Conservation (phyloP, 768 basidiomycete species). For the Piloderma croceum region DNA sequence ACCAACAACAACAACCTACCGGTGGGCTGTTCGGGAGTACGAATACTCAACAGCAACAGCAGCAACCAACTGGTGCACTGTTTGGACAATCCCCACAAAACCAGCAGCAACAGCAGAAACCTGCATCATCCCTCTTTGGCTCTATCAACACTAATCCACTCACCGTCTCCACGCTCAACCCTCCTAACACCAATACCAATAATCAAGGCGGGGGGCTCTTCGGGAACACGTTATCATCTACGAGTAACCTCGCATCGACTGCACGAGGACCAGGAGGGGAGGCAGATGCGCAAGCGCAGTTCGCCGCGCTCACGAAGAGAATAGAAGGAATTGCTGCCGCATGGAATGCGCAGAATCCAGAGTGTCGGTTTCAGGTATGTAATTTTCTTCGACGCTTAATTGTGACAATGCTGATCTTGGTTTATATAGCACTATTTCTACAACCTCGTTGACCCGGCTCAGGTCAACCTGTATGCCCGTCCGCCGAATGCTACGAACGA, state of each 20-base stretch:
- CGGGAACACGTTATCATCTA: conserved; percentile 1
- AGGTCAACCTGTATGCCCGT: conserved; percentile 61
- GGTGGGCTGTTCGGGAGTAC: conserved; percentile 21
- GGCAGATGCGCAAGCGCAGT: conserved; percentile 55
- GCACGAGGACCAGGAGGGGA: conserved; percentile 22
- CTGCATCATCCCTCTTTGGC: conserved; percentile 25
- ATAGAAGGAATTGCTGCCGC: conserved; percentile 62
- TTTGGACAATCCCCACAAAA: conserved; percentile 23
- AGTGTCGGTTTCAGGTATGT: conserved; percentile 77
- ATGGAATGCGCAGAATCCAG: conserved; percentile 64
- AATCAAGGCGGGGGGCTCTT: not conserved
- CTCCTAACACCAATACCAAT: conserved; percentile 22
- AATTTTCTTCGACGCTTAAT: not conserved
- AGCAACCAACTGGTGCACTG: conserved; percentile 17
- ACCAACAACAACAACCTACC: conserved; percentile 14
- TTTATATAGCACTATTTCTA: conserved; percentile 79
- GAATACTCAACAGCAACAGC: conserved; percentile 22
- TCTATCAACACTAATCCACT: conserved; percentile 22
- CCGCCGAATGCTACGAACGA: conserved; percentile 71
- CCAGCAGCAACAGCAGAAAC: conserved; percentile 19
- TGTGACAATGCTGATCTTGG: not conserved
- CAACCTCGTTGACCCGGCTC: conserved; percentile 69
- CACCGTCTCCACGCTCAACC: no score
- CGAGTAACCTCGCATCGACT: conserved; percentile 5
- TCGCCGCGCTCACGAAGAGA: conserved; percentile 44